These are phyloP conservation scores for Sarcodon sp. DNA, from an alignment of 768 basidiomycete species.

Conservation along the genomic window DNA sequence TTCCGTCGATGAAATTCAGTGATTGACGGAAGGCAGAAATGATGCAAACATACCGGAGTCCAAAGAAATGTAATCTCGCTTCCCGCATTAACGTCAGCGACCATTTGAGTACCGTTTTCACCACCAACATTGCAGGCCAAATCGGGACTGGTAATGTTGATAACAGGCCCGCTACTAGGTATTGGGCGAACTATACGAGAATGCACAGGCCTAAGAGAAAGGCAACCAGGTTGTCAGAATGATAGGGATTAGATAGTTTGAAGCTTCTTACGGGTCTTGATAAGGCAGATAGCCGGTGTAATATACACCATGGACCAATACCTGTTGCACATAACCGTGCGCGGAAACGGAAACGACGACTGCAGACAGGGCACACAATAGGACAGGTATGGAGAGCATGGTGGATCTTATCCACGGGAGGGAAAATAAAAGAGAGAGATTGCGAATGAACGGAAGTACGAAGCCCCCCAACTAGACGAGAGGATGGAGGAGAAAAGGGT, in stretches of 20 bases:
- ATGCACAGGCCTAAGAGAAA: background rate
- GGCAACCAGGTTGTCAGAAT: too few species aligned
- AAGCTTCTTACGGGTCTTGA: constrained; percentile 12
- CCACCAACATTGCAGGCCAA: constrained; percentile 32
- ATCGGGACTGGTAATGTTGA: constrained; percentile 19
- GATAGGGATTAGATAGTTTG: background rate
- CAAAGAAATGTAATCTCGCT: constrained; percentile 29
- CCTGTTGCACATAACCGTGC: constrained; percentile 13
- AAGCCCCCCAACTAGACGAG: too few species aligned
- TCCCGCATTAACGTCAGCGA: constrained; percentile 27
- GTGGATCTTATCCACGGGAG: too few species aligned
- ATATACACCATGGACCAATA: constrained; percentile 8
- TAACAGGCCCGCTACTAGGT: constrained; percentile 16
- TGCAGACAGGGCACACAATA: background rate
- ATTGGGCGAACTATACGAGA: constrained; percentile 16
- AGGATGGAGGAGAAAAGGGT: too few species aligned
- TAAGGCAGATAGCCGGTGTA: constrained; percentile 15
- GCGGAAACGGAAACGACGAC: constrained; percentile 8
- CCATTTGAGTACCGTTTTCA: constrained; percentile 14
- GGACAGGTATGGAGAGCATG: too few species aligned
- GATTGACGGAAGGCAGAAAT: background rate
- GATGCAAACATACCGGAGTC: constrained; percentile 22
- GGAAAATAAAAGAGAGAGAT: too few species aligned
- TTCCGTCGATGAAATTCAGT: background rate
- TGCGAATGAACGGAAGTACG: too few species aligned